phyloP scores from a whole-genome alignment of 2,329 filamentous ascomycete genomes.

The Neonectria magnoliae region DNA sequence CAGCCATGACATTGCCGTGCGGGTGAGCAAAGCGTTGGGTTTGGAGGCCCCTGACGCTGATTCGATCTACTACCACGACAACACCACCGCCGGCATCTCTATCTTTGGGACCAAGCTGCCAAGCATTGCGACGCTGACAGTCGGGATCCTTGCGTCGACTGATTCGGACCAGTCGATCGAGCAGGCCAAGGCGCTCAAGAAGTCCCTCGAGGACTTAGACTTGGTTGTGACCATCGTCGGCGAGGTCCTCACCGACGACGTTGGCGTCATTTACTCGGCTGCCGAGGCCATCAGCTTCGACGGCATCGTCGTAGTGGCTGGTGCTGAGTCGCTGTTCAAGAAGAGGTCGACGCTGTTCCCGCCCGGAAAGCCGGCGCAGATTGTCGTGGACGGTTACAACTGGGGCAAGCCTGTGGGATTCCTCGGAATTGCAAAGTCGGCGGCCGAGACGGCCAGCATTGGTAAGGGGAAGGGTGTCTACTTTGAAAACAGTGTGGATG shows the following conservation, averaged over 20 bases:
- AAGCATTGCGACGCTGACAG: constrained; percentile 69
- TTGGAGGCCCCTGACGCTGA: constrained; percentile 68
- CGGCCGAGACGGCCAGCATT: constrained; percentile 58
- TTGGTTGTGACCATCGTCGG: constrained; percentile 69
- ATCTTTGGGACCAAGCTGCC: constrained; percentile 67
- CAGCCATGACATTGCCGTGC: constrained; percentile 71
- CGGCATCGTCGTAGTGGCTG: constrained; percentile 68
- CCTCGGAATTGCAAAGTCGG: constrained; percentile 56
- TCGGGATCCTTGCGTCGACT: constrained; percentile 68
- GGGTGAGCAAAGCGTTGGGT: constrained; percentile 71
- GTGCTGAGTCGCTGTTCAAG: constrained; percentile 63
- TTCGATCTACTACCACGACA: constrained; percentile 73
- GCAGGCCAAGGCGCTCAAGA: constrained; percentile 61
- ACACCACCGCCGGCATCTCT: constrained; percentile 69
- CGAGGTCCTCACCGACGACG: constrained; percentile 62
- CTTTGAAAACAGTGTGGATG: constrained; percentile 44
- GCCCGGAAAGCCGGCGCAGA: constrained; percentile 69
- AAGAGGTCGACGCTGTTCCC: constrained; percentile 68
- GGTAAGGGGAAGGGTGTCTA: constrained; percentile 55
- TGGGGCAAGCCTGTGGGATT: constrained; percentile 77
- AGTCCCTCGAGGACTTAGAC: constrained; percentile 58
- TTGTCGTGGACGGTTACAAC: constrained; percentile 69
- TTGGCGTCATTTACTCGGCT: constrained; percentile 72
- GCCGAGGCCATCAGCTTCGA: constrained; percentile 72
- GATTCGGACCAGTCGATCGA: constrained; percentile 54